A percentile compares a stretch with the other conserved stretches of the same genome.
Evolutionary conservation across 208 protist genomes (phyloP).

Genomic region (Trypanosoma grayi): DNA sequence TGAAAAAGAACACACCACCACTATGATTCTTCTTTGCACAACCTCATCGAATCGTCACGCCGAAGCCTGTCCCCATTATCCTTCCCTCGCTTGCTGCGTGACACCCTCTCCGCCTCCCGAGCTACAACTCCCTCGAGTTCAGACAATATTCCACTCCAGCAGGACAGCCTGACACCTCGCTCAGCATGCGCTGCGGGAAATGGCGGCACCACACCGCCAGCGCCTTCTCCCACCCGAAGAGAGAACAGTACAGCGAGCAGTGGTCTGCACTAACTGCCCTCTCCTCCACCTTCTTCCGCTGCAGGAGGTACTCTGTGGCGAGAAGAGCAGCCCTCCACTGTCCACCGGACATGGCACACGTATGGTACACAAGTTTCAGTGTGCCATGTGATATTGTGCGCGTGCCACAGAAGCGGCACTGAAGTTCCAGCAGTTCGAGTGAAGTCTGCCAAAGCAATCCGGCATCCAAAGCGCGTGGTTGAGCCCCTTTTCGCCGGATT

Average conservation of each 20-base stretch:
- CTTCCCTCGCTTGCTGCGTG: background rate
- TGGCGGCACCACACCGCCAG: constrained; percentile 39
- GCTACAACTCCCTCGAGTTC: constrained; percentile 1
- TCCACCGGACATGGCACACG: constrained; percentile 28
- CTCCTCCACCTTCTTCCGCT: background rate
- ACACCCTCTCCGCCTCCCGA: background rate
- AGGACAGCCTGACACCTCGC: constrained; percentile 28
- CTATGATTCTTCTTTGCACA: too few species aligned
- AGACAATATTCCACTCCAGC: constrained; percentile 39
- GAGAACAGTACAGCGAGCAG: constrained; percentile 28
- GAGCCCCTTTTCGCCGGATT: background rate
- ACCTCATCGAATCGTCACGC: too few species aligned
- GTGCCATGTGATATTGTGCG: constrained; percentile 24
- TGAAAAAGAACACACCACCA: too few species aligned
- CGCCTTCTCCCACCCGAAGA: constrained; percentile 55
- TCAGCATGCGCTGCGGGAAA: constrained; percentile 33
- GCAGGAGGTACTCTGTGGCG: constrained; percentile 30
- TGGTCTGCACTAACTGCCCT: constrained; percentile 23
- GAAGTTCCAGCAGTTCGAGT: constrained; percentile 28
- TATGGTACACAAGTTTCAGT: constrained; percentile 39
- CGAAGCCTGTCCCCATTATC: background rate
- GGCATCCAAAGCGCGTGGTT: background rate
- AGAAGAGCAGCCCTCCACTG: constrained; percentile 26
- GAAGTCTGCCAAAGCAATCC: constrained; percentile 14
- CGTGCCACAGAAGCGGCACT: constrained; percentile 28